phyloP scores from a whole-genome alignment of 352 stramenopile species.

The Globisporangium lucens region DNA sequence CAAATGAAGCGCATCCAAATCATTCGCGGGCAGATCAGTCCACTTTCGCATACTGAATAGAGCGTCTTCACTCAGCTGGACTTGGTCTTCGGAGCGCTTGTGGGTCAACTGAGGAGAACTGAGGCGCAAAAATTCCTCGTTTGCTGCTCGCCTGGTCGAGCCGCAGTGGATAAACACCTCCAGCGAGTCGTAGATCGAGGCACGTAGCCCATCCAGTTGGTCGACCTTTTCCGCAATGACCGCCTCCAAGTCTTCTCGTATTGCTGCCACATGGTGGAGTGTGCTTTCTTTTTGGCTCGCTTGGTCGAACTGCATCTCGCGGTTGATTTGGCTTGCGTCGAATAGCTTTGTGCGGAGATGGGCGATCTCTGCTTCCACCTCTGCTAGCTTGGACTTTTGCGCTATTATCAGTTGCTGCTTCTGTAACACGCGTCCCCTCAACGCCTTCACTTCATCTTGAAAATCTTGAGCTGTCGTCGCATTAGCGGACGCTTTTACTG shows the following conservation, averaged over 20 bases:
- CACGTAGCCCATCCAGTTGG: constrained; percentile 51
- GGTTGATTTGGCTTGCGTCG: constrained; percentile 37
- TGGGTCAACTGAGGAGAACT: neutral
- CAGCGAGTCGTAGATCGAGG: constrained; percentile 54
- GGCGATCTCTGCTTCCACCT: constrained; percentile 31
- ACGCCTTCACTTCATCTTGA: constrained; percentile 32
- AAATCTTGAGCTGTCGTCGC: neutral
- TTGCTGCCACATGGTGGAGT: constrained; percentile 8
- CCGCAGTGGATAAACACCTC: constrained; percentile 56
- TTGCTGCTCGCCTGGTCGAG: neutral
- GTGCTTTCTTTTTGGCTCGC: constrained; percentile 6
- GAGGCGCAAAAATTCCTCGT: neutral
- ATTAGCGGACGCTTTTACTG: neutral
- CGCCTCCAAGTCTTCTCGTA: constrained; percentile 17
- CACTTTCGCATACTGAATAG: constrained; percentile 34
- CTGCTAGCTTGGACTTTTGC: constrained; percentile 38
- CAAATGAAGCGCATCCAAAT: constrained; percentile 38
- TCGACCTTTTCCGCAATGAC: constrained; percentile 21
- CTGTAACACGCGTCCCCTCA: constrained; percentile 50
- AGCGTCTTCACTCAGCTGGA: constrained; percentile 9
- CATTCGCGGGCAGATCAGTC: constrained; percentile 43
- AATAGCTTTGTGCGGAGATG: constrained; percentile 33
- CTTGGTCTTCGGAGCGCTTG: neutral
- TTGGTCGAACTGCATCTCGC: constrained; percentile 33
- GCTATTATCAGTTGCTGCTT: constrained; percentile 53